Evolutionary conservation across 2,329 filamentous ascomycete genomes (phyloP), one percentile per base, ranked within the genome.

Genomic region (Ophiosphaerella herpotricha): DNA sequence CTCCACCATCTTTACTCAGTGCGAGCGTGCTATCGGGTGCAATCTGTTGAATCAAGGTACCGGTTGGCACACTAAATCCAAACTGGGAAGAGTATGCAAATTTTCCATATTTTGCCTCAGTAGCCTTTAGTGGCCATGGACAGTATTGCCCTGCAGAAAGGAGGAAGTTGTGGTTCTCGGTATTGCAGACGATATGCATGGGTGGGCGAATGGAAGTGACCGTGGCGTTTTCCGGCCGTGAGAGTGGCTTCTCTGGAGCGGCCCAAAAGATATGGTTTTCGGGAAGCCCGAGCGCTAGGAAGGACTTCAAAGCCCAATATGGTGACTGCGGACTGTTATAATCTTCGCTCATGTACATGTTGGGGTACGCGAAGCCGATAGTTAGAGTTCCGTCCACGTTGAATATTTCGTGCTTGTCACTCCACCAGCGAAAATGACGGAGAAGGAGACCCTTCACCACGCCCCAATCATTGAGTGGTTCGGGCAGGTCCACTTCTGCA

Each of bases 291-390:
- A 81, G 61, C 0, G 72, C 74, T 1, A 81, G 65, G 3, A 83
- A 74, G 0, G 77, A 75, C 48, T 83, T 83, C 18, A 83, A 63
- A 7, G 74, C 77, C 81, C 81, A 83, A 57, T 83, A 84, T 0
- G 75, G 71, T 0, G 80, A 83, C 51, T 83, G 81, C 0, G 81
- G 80, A 1, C 81, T 83, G 58, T 83, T 83, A 62, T 84, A 83
- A 54, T 82, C 78, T 58, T 84, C 81, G 32, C 72, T 71, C 74
- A 83, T 75, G 56, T 78, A 83, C 77, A 82, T 81, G 54, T 83
- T 83, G 8, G 74, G 73, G 33, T 75, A 77, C 1, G 69, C 58
- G 43, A 73, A 78, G 9, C 74, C 80, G 32, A 82, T 80, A 2
- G 75, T 81, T 14, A 82, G 37, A 0, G 78, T 80, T 0, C 80